Percentiles rank a stretch among this genome's conserved stretches.
Evolutionary conservation across 768 basidiomycete species (phyloP).

Genomic region (Floccularia luteovirens): DNA sequence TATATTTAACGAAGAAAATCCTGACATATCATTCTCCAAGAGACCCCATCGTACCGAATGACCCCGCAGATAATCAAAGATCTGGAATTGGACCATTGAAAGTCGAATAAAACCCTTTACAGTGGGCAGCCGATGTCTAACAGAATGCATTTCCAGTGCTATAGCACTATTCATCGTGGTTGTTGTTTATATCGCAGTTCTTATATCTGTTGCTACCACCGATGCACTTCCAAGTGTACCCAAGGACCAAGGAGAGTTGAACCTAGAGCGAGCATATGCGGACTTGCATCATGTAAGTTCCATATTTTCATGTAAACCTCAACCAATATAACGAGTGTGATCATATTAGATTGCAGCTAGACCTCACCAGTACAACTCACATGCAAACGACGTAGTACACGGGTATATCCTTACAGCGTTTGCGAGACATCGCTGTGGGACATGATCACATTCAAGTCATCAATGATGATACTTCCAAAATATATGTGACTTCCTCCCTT

Average conservation of each 20-base stretch:
- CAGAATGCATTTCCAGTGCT: no score
- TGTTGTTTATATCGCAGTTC: conserved; percentile 5
- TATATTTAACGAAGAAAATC: no score
- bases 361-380: conserved; percentile 76
- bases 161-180: no score
- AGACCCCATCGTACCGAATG: no score
- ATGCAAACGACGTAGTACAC: conserved; percentile 67
- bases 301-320: background rate
- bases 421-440: conserved; percentile 35
- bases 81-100: no score
- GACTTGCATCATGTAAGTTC: conserved; percentile 10
- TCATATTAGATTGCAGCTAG: conserved; percentile 54
- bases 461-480: conserved; percentile 35
- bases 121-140: no score
- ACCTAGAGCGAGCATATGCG: conserved; percentile 5
- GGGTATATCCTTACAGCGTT: conserved; percentile 47
- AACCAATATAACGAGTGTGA: background rate
- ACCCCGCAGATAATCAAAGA: no score
- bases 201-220: conserved; percentile 7
- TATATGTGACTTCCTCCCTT: conserved; percentile 25
- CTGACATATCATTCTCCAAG: no score
- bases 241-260: conserved; percentile 6
- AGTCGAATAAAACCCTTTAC: no score
- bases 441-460: conserved; percentile 37
- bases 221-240: conserved; percentile 6